Evolutionary conservation across 1,284 basidiomycete genomes (phyloP).

Genomic region (Neolentinus lepideus): DNA sequence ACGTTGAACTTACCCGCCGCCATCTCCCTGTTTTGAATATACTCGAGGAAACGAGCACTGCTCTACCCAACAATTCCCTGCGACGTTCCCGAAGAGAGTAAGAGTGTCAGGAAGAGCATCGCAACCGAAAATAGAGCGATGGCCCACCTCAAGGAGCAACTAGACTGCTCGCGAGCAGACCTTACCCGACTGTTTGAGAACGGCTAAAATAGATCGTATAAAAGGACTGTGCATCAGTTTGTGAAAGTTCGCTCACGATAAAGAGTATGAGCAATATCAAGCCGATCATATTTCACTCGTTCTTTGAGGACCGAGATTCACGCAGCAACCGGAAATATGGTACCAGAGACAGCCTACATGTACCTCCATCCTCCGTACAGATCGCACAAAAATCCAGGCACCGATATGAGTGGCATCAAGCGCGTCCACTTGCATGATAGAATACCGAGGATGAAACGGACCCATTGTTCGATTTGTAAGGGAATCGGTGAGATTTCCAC

Average conservation of each 20-base stretch:
- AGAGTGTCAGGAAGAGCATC: neutral
- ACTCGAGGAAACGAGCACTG: neutral
- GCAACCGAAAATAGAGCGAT: neutral
- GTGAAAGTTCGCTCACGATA: neutral
- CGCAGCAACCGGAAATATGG: neutral
- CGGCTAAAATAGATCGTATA: neutral
- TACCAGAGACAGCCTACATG: neutral
- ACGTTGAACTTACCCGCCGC: too few species aligned
- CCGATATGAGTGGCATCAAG: too few species aligned
- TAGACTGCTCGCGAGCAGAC: too few species aligned
- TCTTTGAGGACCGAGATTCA: neutral
- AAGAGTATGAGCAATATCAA: neutral
- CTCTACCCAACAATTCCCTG: neutral
- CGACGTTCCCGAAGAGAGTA: neutral
- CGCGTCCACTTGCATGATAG: neutral
- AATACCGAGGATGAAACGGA: neutral
- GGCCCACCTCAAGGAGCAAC: neutral
- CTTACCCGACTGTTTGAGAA: neutral
- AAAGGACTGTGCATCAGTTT: neutral
- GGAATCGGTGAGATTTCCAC: neutral
- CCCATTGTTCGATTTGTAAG: neutral
- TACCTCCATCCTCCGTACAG: neutral
- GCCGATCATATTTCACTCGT: neutral
- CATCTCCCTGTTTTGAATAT: neutral
- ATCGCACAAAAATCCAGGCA: neutral